Conservation (phyloP, 306 rosid genomes). For the Abrus pulchellus region DNA sequence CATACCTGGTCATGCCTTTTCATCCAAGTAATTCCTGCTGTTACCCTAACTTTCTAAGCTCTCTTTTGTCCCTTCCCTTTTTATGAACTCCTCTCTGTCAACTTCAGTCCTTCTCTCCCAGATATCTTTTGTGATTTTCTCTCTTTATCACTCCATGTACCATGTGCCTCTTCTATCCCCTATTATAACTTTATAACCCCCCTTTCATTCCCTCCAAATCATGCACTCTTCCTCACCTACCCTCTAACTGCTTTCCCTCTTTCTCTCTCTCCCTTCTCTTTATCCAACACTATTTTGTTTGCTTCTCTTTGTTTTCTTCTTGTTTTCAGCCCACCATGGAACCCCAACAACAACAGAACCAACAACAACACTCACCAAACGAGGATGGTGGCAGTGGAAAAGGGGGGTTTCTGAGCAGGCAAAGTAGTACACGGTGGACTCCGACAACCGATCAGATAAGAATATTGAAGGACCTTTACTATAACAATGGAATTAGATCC, state of each 20-base stretch:
- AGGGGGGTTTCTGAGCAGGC: conserved; percentile 75
- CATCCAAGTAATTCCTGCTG: conserved; percentile 60
- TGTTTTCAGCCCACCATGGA: conserved; percentile 54
- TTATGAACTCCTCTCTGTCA: conserved; percentile 77
- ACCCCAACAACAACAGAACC: conserved; percentile 46
- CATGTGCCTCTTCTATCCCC: conserved; percentile 36
- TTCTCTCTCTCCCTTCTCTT: conserved; percentile 25
- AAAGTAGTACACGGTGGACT: conserved; percentile 92
- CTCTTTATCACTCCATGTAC: conserved; percentile 64
- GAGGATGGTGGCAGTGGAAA: conserved; percentile 58
- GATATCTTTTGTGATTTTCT: conserved; percentile 76
- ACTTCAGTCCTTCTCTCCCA: conserved; percentile 92
- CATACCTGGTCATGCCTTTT: conserved; percentile 59
- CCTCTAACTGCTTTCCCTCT: neutral
- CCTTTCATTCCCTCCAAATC: conserved; percentile 47
- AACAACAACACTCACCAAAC: conserved; percentile 42
- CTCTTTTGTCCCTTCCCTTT: conserved; percentile 96
- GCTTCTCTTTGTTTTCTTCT: conserved; percentile 50
- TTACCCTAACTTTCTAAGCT: conserved; percentile 75
- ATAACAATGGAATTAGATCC: conserved; percentile 90
- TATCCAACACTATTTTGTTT: conserved; percentile 36
- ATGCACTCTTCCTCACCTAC: conserved; percentile 42
- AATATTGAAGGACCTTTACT: conserved; percentile 93
- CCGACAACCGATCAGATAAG: conserved; percentile 94
- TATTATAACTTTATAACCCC: conserved; percentile 38